Evolutionary conservation across 768 basidiomycete genomes (phyloP).

Genomic region (Tremella yokohamensis): DNA sequence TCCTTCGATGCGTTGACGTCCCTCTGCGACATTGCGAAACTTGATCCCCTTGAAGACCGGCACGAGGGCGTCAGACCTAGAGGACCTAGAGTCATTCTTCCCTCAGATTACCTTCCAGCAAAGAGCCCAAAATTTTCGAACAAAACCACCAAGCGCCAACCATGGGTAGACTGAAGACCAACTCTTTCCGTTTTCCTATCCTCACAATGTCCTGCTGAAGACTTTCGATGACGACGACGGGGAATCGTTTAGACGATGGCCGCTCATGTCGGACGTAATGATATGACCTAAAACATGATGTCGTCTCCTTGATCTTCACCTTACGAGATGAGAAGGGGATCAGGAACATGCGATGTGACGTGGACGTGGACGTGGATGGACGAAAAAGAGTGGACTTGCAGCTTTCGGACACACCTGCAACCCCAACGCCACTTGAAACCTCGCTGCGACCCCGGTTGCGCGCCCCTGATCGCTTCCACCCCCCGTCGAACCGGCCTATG

Average conservation of each 20-base stretch:
- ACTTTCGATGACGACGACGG: not conserved
- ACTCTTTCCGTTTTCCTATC: not conserved
- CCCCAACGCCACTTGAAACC: slow-evolving; percentile 6
- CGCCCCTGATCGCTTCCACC: slow-evolving; percentile 3
- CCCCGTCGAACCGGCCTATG: slow-evolving; percentile 1
- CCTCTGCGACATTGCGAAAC: no score
- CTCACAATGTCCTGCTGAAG: not conserved
- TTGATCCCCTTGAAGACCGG: not conserved
- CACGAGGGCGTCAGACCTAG: not conserved
- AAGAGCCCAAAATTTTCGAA: slow-evolving; percentile 4
- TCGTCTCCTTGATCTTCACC: no score
- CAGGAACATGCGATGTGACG: no score
- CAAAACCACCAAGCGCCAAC: not conserved
- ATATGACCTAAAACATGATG: not conserved
- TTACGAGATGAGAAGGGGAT: no score
- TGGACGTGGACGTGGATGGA: not conserved
- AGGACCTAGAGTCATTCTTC: slow-evolving; percentile 1
- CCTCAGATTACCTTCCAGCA: not conserved
- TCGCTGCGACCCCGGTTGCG: slow-evolving; percentile 1
- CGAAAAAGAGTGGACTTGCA: slow-evolving; percentile 5
- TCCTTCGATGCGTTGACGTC: no score
- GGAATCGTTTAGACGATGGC: not conserved
- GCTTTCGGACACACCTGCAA: slow-evolving; percentile 3
- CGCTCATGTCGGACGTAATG: slow-evolving; percentile 1
- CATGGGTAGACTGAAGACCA: not conserved